phyloP scores from a whole-genome alignment of 1,284 basidiomycete genomes.

The Austroboletus rostrupii region DNA sequence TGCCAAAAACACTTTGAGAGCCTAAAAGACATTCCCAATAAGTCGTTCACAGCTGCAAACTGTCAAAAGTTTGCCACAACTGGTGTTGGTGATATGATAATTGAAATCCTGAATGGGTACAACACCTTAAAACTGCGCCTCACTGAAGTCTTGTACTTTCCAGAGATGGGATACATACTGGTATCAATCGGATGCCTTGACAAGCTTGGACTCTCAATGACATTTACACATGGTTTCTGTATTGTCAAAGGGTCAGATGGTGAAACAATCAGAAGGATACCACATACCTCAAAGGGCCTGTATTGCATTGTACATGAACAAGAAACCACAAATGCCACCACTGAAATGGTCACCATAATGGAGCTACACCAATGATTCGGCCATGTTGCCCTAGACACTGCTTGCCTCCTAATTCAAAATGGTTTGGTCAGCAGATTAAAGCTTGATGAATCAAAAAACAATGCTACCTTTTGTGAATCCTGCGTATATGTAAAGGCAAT shows the following conservation, averaged over 20 bases:
- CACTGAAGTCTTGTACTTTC: conserved; percentile 34
- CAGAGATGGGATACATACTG: conserved; percentile 32
- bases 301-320: not conserved
- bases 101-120: conserved; percentile 36
- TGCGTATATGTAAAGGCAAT: too few species aligned
- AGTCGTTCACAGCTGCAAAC: conserved; percentile 34
- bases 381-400: too few species aligned
- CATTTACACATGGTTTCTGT: conserved; percentile 30
- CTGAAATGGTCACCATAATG: too few species aligned
- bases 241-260: conserved; percentile 22
- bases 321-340: too few species aligned
- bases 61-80: conserved; percentile 31
- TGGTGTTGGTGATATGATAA: conserved; percentile 33
- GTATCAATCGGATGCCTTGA: conserved; percentile 35
- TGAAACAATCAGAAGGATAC: conserved; percentile 19
- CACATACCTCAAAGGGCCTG: not conserved
- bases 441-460: too few species aligned
- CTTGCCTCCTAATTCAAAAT: too few species aligned
- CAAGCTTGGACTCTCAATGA: conserved; percentile 26
- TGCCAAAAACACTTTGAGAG: too few species aligned
- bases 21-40: conserved; percentile 30
- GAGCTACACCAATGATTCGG: too few species aligned
- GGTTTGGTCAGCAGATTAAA: too few species aligned
- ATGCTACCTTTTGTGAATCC: too few species aligned
- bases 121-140: conserved; percentile 26